phyloP scores from a whole-genome alignment of 441 rosid genomes.

The Euphorbia corollata region DNA sequence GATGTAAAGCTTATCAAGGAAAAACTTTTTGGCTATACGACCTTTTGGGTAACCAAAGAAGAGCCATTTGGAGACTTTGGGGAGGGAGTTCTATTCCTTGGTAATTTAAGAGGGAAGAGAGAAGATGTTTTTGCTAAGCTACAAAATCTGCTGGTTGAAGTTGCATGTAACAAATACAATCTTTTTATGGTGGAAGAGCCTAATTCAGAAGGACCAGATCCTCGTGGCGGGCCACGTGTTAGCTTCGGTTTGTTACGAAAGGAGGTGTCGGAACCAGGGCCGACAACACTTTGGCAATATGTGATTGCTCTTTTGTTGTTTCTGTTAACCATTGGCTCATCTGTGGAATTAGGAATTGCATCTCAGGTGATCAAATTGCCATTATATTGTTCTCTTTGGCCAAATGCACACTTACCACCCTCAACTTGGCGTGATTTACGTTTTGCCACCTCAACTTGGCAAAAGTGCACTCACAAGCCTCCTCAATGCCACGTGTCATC shows the following conservation, averaged over 20 bases:
- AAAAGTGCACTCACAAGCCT: too few relatives aligned
- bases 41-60: constrained; percentile 98
- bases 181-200: constrained; percentile 97
- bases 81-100: constrained; percentile 83
- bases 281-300: constrained; percentile 97
- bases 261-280: constrained; percentile 94
- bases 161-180: constrained; percentile 67
- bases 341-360: constrained; percentile 91
- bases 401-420: too few relatives aligned
- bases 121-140: constrained; percentile 81
- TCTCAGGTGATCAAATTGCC: constrained; percentile 56
- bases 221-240: constrained; percentile 95
- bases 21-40: constrained; percentile 81
- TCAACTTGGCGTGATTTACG: too few relatives aligned
- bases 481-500: too few relatives aligned
- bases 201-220: constrained; percentile 81
- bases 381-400: neutral
- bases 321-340: constrained; percentile 79
- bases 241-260: constrained; percentile 89
- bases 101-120: constrained; percentile 77
- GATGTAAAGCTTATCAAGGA: constrained; percentile 84
- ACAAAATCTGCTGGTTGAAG: constrained; percentile 55
- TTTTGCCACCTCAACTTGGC: too few relatives aligned
- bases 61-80: constrained; percentile 96
- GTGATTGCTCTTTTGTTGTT: constrained; percentile 78